Percentiles rank a stretch among this genome's conserved stretches.
These are phyloP conservation scores for Lactarius sp. DNA, from an alignment of 768 basidiomycete genomes.

Conservation along the genomic window DNA sequence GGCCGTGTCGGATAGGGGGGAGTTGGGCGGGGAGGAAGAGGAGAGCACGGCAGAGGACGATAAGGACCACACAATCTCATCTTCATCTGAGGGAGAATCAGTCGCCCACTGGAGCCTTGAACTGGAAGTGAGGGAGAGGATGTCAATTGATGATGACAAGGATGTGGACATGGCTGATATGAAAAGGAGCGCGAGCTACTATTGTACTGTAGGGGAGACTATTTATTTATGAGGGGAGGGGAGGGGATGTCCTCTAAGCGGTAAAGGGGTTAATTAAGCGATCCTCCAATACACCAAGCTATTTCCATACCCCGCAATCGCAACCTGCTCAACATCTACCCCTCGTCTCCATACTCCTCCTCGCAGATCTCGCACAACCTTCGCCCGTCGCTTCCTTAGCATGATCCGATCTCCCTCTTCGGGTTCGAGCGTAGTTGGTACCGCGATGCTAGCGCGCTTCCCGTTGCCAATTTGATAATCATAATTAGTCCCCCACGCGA, in stretches of 20 bases:
- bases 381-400: slow-evolving; percentile 47
- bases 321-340: slow-evolving; percentile 60
- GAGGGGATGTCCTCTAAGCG: neutral
- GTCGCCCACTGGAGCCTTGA: slow-evolving; percentile 14
- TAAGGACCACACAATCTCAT: slow-evolving; percentile 26
- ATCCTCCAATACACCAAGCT: slow-evolving; percentile 72
- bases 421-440: slow-evolving; percentile 48
- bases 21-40: slow-evolving; percentile 21
- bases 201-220: neutral
- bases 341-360: slow-evolving; percentile 57
- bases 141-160: slow-evolving; percentile 16
- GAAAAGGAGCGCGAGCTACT: neutral
- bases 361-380: slow-evolving; percentile 51
- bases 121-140: slow-evolving; percentile 16
- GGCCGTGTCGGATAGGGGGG: slow-evolving; percentile 28
- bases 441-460: slow-evolving; percentile 52
- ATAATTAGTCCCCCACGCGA: slow-evolving; percentile 70
- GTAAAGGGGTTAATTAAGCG: slow-evolving; percentile 15
- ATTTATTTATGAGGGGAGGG: slow-evolving; percentile 9
- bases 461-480: slow-evolving; percentile 75
- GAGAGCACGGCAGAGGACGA: slow-evolving; percentile 19
- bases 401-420: slow-evolving; percentile 55
- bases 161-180: slow-evolving; percentile 14
- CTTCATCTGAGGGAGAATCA: slow-evolving; percentile 23
- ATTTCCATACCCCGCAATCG: slow-evolving; percentile 56